Percentiles rank a stretch among this genome's conserved stretches.
Evolutionary conservation across 164 flowering plant genomes (phyloP).

Genomic region (Annona squamosa): DNA sequence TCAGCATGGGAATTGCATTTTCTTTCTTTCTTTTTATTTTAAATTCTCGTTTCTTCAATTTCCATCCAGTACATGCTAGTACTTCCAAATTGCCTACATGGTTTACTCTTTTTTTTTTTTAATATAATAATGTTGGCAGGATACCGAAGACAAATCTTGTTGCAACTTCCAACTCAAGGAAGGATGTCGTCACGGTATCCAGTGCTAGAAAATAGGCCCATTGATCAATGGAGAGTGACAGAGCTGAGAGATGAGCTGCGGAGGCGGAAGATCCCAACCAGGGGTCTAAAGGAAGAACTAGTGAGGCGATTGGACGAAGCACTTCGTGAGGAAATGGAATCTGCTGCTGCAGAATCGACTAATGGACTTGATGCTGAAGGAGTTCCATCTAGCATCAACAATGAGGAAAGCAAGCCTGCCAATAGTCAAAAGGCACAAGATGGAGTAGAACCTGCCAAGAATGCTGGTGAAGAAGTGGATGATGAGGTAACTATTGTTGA

Average conservation of each 20-base stretch:
- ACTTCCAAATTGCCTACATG: not conserved
- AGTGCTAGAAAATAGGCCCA: constrained; percentile 51
- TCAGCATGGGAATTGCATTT: not conserved
- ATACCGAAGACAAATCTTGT: constrained; percentile 17
- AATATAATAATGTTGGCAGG: not conserved
- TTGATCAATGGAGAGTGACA: constrained; percentile 88
- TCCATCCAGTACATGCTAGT: not conserved
- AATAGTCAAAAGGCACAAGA: constrained; percentile 15
- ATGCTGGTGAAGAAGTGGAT: constrained; percentile 18
- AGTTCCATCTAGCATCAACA: constrained; percentile 9
- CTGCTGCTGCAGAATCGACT: constrained; percentile 14
- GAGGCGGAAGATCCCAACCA: constrained; percentile 55
- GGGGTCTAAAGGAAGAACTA: constrained; percentile 81
- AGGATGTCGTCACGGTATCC: constrained; percentile 57
- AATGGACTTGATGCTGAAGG: constrained; percentile 25
- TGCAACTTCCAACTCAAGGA: not conserved
- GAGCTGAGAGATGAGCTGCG: constrained; percentile 90
- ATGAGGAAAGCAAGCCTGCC: constrained; percentile 10
- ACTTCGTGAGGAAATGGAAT: constrained; percentile 44
- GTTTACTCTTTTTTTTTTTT: not conserved
- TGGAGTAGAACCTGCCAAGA: constrained; percentile 3
- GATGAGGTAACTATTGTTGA: constrained; percentile 20
- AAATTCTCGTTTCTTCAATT: not conserved
- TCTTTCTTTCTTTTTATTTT: not conserved
- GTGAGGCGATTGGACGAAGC: constrained; percentile 68